A percentile compares a stretch with the other conserved stretches of the same genome.
Evolutionary conservation across 768 basidiomycete genomes (phyloP).

Genomic region (Hypsizygus marmoreus): DNA sequence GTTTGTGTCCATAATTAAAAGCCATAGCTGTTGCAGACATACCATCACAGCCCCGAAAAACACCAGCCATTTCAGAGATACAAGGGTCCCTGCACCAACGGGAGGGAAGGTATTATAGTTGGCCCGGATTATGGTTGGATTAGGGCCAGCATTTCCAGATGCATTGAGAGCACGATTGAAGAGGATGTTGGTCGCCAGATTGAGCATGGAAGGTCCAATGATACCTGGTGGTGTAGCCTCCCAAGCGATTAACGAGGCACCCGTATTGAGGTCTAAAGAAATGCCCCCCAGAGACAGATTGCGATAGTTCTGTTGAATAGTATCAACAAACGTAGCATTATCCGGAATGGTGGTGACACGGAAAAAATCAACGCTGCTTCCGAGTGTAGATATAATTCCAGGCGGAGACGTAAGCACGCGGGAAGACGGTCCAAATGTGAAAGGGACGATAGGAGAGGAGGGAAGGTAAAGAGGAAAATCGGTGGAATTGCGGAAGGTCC

Average conservation of each 20-base stretch:
- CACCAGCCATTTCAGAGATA: conserved; percentile 70
- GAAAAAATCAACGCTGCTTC: conserved; percentile 37
- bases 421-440: conserved; percentile 32
- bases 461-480: conserved; percentile 58
- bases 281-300: conserved; percentile 69
- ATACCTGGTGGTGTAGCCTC: conserved; percentile 63
- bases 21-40: conserved; percentile 13
- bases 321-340: conserved; percentile 60
- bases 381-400: conserved; percentile 47
- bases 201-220: conserved; percentile 62
- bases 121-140: conserved; percentile 57
- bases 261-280: conserved; percentile 54
- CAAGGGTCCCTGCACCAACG: conserved; percentile 54
- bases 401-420: conserved; percentile 57
- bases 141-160: conserved; percentile 36
- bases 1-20: conserved; percentile 1
- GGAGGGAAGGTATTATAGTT: conserved; percentile 61
- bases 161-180: conserved; percentile 63
- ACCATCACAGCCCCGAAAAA: conserved; percentile 80
- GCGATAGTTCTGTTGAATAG: conserved; percentile 50
- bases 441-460: conserved; percentile 37
- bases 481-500: conserved; percentile 35
- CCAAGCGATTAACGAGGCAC: conserved; percentile 66
- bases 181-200: conserved; percentile 66
- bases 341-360: conserved; percentile 45